These are phyloP conservation scores for Podospora pseudoanserina DNA, from an alignment of 495 filamentous ascomycete genomes.

Conservation along the genomic window DNA sequence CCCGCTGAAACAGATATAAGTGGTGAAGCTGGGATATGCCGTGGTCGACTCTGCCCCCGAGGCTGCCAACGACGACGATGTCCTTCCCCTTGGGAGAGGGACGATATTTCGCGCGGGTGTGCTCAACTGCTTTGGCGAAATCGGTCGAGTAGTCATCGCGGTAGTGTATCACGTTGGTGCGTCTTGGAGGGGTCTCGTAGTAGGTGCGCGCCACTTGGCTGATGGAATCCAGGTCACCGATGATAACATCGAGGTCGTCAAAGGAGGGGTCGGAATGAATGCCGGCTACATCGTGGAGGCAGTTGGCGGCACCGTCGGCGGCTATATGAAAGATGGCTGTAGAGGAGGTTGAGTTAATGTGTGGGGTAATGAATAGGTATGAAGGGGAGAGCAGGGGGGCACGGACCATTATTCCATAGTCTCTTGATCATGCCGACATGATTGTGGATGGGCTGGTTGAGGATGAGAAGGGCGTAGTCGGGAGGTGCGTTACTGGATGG, in stretches of 20 bases:
- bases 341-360: constrained; percentile 7
- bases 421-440: constrained; percentile 45
- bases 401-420: constrained; percentile 58
- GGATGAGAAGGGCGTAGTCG: constrained; percentile 53
- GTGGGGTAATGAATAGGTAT: background rate
- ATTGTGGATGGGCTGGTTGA: constrained; percentile 68
- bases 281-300: constrained; percentile 57
- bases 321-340: constrained; percentile 61
- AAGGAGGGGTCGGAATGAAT: constrained; percentile 18
- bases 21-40: constrained; percentile 83
- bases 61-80: constrained; percentile 72
- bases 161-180: constrained; percentile 58
- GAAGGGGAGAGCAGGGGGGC: background rate
- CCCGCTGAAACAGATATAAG: constrained; percentile 57
- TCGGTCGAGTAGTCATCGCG: constrained; percentile 79
- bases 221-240: constrained; percentile 89
- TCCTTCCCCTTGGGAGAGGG: constrained; percentile 17
- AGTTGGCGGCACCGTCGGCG: constrained; percentile 90
- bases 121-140: constrained; percentile 59
- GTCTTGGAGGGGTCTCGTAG: constrained; percentile 51
- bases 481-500: background rate
- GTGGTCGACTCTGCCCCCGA: constrained; percentile 89
- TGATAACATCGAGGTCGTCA: constrained; percentile 62
- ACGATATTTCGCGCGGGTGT: constrained; percentile 30
- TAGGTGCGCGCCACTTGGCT: constrained; percentile 51